Evolutionary conservation across 257 asterid genomes (phyloP), one percentile per base, ranked within the genome.

Genomic region (Nemophila menziesii): DNA sequence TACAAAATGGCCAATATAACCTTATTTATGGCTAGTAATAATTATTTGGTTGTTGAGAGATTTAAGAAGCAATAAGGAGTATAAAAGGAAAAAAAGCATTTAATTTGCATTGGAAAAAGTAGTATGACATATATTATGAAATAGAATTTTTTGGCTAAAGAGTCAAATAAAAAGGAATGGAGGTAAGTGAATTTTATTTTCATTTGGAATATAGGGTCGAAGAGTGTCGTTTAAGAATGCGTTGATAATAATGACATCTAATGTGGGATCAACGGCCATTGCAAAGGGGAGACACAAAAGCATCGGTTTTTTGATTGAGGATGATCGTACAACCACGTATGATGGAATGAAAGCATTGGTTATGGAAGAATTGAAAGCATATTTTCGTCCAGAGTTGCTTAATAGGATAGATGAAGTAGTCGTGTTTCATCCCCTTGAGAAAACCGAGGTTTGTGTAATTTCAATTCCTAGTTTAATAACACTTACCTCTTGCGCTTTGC

Each of bases 381-480:
- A 90, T 49, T 90, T 90, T 62, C 94, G 94, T n/a, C 96, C 98
- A 1, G 98, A 90, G 67, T 65, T 90, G 27, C 92, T 90, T 39
- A 90, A 90, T 58, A 70, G 98, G 67, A 74, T 90, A 55, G 98
- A 90, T 49, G 98, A 90, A 77, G 87, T 90, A 23, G 98, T 90
- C 39, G 94, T 90, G 52, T 90, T 90, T 72, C 92, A 77, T 58
- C 65, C 94, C 47, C 94, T 90, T 18, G 93, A 85, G 70, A 90
- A 85, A 66, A 63, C 93, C 60, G 93, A 90, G 96, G 98, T 90
- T 57, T 34, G 67, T 48, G 64, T 50, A 39, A 42, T 52, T 49
- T 1, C 46, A 2, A 9, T 52, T 57, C 23, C 34, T n/a, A n/a
- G n/a, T n/a, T n/a, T n/a, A n/a, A n/a, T n/a, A n/a, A n/a, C n/a